Percentiles rank a stretch among this genome's conserved stretches.
Evolutionary conservation across 2,329 filamentous ascomycete species (phyloP).

Genomic region (Atkinsonella texensis): DNA sequence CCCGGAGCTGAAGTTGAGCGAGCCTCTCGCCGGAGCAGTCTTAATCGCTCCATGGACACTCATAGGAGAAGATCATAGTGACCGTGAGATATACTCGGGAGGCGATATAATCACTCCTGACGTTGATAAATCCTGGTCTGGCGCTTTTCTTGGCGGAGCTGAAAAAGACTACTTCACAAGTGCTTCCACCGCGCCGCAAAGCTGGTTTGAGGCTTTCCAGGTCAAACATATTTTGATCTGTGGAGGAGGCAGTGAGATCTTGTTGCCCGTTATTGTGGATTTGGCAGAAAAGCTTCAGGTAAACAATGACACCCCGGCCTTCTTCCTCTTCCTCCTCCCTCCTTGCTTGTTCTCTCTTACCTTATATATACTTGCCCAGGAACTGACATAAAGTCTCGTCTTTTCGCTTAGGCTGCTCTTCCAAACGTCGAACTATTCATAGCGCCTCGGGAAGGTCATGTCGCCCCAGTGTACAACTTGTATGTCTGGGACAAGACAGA

Average conservation of each 20-base stretch:
- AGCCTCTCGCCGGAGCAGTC: slow-evolving; percentile 9
- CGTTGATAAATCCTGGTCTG: slow-evolving; percentile 8
- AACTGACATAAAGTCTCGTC: background rate
- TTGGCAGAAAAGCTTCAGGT: slow-evolving; percentile 11
- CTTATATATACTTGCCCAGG: no score
- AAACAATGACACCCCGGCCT: background rate
- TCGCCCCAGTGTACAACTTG: slow-evolving; percentile 13
- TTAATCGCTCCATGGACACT: slow-evolving; percentile 11
- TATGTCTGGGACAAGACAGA: slow-evolving; percentile 11
- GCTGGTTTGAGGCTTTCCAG: slow-evolving; percentile 12
- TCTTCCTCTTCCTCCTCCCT: background rate
- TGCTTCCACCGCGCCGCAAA: slow-evolving; percentile 8
- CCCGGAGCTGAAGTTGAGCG: slow-evolving; percentile 6
- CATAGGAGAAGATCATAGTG: slow-evolving; percentile 6
- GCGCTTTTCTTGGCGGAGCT: slow-evolving; percentile 7
- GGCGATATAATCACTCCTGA: slow-evolving; percentile 10
- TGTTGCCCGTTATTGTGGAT: slow-evolving; percentile 11
- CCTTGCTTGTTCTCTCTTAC: background rate
- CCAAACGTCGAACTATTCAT: slow-evolving; percentile 11
- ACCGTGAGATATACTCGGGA: slow-evolving; percentile 8
- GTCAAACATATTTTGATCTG: slow-evolving; percentile 10
- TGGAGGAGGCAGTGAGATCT: slow-evolving; percentile 10
- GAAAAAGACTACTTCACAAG: slow-evolving; percentile 11
- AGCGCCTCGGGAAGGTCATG: slow-evolving; percentile 11
- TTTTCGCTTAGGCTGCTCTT: slow-evolving; percentile 6